Evolutionary conservation across 441 rosid genomes (phyloP).

Genomic region (Hura crepitans): DNA sequence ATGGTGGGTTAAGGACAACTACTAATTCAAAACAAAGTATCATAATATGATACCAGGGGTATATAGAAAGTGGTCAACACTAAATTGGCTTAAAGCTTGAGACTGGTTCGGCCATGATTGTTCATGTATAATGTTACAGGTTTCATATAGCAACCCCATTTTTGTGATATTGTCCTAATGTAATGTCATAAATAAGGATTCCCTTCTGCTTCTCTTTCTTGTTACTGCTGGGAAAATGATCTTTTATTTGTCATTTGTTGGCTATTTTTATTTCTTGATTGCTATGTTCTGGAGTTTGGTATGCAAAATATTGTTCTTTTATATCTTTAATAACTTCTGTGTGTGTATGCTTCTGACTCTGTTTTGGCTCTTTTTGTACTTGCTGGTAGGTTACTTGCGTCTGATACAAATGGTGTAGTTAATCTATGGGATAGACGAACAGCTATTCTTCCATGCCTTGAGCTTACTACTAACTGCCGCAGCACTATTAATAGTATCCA

Average conservation of each 20-base stretch:
- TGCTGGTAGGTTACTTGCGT: constrained; percentile 58
- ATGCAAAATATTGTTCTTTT: background rate
- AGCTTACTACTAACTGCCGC: constrained; percentile 47
- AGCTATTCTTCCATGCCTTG: constrained; percentile 59
- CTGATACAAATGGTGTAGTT: constrained; percentile 65
- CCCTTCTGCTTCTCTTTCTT: background rate
- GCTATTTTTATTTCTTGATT: background rate
- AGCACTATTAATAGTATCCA: constrained; percentile 58
- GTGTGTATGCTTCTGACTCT: background rate
- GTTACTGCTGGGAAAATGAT: background rate
- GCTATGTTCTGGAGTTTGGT: background rate
- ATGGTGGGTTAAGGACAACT: background rate
- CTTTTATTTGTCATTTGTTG: background rate
- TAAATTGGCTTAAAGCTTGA: background rate
- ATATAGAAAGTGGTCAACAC: background rate
- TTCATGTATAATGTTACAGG: background rate
- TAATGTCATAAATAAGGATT: background rate
- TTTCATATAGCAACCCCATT: background rate
- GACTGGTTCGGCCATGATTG: background rate
- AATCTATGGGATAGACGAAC: constrained; percentile 85
- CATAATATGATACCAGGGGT: background rate
- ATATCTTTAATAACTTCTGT: background rate
- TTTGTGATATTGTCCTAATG: background rate
- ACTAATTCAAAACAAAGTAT: background rate
- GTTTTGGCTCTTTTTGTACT: constrained; percentile 14